Evolutionary conservation across 2,329 filamentous ascomycete species (phyloP).

Genomic region (Neoascochyta sp.): DNA sequence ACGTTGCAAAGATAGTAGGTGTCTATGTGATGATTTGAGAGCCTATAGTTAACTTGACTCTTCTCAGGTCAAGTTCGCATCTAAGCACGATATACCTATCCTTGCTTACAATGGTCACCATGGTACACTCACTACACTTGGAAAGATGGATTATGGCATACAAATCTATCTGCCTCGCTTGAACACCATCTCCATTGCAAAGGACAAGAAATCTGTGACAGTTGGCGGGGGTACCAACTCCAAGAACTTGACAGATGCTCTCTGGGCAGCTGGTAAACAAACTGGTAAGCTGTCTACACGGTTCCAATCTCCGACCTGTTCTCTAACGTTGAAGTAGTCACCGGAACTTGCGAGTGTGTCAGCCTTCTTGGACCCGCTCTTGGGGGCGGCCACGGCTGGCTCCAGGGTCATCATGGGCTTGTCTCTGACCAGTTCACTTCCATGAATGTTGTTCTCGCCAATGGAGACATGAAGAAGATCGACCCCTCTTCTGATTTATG

Average conservation of each 20-base stretch:
- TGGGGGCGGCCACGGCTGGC: constrained; percentile 56
- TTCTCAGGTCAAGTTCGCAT: constrained; percentile 50
- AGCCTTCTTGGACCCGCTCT: constrained; percentile 50
- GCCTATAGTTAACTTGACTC: not conserved
- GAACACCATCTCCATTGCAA: constrained; percentile 42
- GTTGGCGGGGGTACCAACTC: constrained; percentile 49
- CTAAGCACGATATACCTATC: constrained; percentile 47
- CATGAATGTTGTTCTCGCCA: constrained; percentile 51
- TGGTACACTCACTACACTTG: constrained; percentile 50
- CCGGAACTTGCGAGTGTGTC: constrained; percentile 49
- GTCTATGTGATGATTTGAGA: not conserved
- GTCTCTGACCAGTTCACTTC: constrained; percentile 54
- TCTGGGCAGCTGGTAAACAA: constrained; percentile 53
- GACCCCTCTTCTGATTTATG: constrained; percentile 49
- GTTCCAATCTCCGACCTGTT: too few relatives aligned
- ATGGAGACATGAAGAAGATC: constrained; percentile 45
- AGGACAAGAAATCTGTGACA: constrained; percentile 46
- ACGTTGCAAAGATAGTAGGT: constrained; percentile 21
- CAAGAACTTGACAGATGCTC: constrained; percentile 46
- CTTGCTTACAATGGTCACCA: constrained; percentile 54
- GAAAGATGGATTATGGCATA: constrained; percentile 49
- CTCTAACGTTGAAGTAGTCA: constrained; percentile 13
- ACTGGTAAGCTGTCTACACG: constrained; percentile 35
- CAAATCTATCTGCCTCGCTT: constrained; percentile 50
- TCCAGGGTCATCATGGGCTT: constrained; percentile 54